Conservation (phyloP, 2,329 filamentous ascomycete genomes). For the Colletotrichum gloeosporioides region DNA sequence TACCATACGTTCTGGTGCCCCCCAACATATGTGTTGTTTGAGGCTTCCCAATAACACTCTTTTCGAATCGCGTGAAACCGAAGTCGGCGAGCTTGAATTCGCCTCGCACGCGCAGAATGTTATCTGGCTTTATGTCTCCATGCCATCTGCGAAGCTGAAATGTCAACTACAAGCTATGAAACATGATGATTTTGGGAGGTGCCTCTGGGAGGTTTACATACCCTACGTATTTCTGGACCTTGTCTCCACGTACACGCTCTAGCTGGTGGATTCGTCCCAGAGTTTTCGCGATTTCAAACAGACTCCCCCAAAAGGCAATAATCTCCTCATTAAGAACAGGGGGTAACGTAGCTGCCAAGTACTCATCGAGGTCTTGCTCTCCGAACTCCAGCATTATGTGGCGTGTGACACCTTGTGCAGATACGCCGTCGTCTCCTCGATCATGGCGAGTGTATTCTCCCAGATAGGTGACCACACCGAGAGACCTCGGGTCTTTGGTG, state of each 20-base stretch:
- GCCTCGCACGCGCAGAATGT: neutral
- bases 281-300: neutral
- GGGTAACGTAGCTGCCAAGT: neutral
- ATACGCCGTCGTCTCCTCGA: neutral
- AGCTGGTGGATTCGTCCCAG: neutral
- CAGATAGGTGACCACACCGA: neutral
- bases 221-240: neutral
- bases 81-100: neutral
- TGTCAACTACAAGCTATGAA: too few relatives aligned
- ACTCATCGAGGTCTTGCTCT: neutral
- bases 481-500: neutral
- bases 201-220: neutral
- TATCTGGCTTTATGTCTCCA: neutral
- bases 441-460: neutral
- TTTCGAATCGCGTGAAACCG: neutral
- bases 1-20: neutral
- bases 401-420: neutral
- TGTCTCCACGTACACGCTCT: neutral
- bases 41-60: neutral
- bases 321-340: neutral
- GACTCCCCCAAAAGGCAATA: neutral
- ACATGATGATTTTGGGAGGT: too few relatives aligned
- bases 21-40: neutral
- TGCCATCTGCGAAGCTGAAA: neutral
- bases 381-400: neutral